Evolutionary conservation across 495 filamentous ascomycete genomes (phyloP), one percentile per base, ranked within the genome.

Genomic region (Penicillium paradoxum): DNA sequence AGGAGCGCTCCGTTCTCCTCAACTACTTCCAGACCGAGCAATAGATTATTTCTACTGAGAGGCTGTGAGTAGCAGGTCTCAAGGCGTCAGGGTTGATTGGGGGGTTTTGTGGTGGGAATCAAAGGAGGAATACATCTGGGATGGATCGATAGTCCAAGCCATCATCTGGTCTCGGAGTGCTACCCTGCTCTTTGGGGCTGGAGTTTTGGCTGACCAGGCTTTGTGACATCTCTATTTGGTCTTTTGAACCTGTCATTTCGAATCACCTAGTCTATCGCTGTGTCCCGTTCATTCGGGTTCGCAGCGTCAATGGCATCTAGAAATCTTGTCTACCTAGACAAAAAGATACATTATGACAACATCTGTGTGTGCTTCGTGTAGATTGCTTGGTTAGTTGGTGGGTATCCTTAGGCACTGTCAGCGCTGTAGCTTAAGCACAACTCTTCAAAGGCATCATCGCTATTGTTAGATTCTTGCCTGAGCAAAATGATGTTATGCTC

Each of bases 11-110:
- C 65, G 88, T 97, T 74, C 87, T 97, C 73, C 89, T 97, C 67
- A 93, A 97, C 83, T 97, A 97, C 88, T 97, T 97, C 90, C 87
- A 93, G 79, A 96, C 90, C 67, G 83, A 85, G 78, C 82, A 85
- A 72, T 86, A 86, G 64, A 71, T 65, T 59, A 50, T 34, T 44
- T 39, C 46, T 51, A 42, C 42, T 44, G 36, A 55, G 30, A 15
- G 37, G 37, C 45, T 41, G 38, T 49, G 53, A 44, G 42, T 47
- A 34, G 39, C 6, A 38, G 49, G 25, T 32, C 22, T 49, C 14
- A 24, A 34, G 29, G 38, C 38, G 39, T 33, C 36, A 24, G 48
- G 55, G 40, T 30, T 39, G 40, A 30, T 32, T 24, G 47, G 44
- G 51, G 27, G 14, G 9, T 14, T 52, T 45, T 56, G 34, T 40